Percentiles rank a stretch among this genome's conserved stretches.
phyloP scores from a whole-genome alignment of 2,329 filamentous ascomycete genomes.

The Aspergillus hiratsukae region DNA sequence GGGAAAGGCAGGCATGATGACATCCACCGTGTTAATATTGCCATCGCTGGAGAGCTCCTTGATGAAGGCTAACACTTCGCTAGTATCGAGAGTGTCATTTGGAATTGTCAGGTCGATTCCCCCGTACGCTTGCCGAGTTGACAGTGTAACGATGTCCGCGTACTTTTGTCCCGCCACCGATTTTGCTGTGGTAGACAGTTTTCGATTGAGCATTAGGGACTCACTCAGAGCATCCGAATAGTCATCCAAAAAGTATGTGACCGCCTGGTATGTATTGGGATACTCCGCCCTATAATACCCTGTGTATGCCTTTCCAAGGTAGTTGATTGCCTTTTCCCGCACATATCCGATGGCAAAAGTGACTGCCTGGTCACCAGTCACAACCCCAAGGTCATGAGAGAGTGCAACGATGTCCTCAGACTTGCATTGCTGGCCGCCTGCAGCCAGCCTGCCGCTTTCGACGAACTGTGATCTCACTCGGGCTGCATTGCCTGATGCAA shows the following conservation, averaged over 20 bases:
- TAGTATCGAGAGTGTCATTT: constrained; percentile 27
- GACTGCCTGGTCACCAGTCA: constrained; percentile 26
- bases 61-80: constrained; percentile 34
- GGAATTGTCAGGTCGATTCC: constrained; percentile 40
- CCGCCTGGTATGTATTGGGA: constrained; percentile 28
- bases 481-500: constrained; percentile 25
- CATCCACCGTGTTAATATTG: constrained; percentile 42
- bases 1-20: constrained; percentile 42
- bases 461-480: constrained; percentile 31
- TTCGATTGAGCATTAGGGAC: constrained; percentile 29
- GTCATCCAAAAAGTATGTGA: constrained; percentile 39
- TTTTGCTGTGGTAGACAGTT: constrained; percentile 25
- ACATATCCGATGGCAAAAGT: constrained; percentile 42
- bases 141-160: constrained; percentile 39
- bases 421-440: constrained; percentile 21
- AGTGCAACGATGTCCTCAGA: constrained; percentile 32
- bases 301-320: constrained; percentile 37
- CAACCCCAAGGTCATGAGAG: constrained; percentile 36
- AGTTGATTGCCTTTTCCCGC: constrained; percentile 39
- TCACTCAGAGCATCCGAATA: constrained; percentile 34
- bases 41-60: constrained; percentile 44
- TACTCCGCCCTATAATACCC: constrained; percentile 38
- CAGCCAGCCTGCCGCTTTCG: constrained; percentile 25
- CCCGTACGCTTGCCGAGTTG: constrained; percentile 40
- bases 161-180: constrained; percentile 36